Base-by-base conservation (phyloP, 352 stramenopile genomes). In the Phytophthora quininea region DNA sequence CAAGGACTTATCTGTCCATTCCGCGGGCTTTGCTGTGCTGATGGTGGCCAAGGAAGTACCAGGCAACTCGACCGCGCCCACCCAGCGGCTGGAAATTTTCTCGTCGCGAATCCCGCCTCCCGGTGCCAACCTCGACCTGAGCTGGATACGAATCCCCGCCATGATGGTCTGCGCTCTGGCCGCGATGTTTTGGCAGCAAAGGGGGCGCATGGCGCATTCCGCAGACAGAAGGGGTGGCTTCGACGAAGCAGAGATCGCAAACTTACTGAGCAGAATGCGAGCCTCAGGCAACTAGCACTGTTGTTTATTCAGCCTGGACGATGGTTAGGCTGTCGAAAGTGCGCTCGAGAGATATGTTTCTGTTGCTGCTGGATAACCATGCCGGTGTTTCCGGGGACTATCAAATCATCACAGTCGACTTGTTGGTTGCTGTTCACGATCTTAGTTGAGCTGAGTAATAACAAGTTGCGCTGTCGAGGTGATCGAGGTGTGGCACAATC, bases 141-240 rank as follows among this genome's bases (percentile, higher is more conserved):
- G 53, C 46, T 79, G 71, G 71, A 59, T 79, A 62, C 67, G 71
- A 37, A 66, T 78, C 6, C 71, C 67, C 3, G 62, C 48, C 31
- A 72, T 79, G 67, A 74, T 79, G 54, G 40, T 76, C 47, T 75
- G 71, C 40, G 71, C 69, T 2, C 46, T 79, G 37, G 67, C 55
- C 27, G 71, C 71, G 5, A 74, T 79, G 38, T 76, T 74, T 45
- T 79, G 62, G 67, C 71, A 79, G 54, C 62, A 71, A 71, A 75
- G 51, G 35, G 53, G 52, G 45, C 53, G 57, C 9, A 6, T 59
- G 12, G 42, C 42, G 15, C 43, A 53, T 47, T 58, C 56, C 11
- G 42, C 19, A 42, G 66, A 54, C 31, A 54, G 61, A 24, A 43
- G 51, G 12, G 38, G 33, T 14, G 24, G 30, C 14, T 73, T 69